Base-by-base conservation (phyloP, 2,329 filamentous ascomycete genomes). In the Eutypa lata region DNA sequence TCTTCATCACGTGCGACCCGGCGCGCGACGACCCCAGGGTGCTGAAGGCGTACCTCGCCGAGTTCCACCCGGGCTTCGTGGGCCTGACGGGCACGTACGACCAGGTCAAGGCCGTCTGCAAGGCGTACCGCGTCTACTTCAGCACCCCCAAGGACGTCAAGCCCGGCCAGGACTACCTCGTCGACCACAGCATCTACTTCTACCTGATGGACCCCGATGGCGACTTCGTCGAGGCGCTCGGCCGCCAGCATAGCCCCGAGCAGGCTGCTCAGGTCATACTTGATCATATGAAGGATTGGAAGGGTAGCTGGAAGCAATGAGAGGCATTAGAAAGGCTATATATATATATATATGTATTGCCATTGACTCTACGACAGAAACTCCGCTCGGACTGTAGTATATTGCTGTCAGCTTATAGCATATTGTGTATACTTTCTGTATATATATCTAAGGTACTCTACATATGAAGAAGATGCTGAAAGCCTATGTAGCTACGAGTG, bases 171-270 rank as follows among this genome's bases (percentile, higher is more conserved):
- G 94, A 99, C 72, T 99, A 99, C 70, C 73, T 99, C 63, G 94
- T 99, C 13, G 94, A 99, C 71, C 94, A 99, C 76, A 97, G 91
- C 72, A 99, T 99, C 63, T 99, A 99, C 79, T 99, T 99, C 67
- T 99, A 99, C 72, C 76, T 99, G 61, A 99, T 99, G 94, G 94
- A 97, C 70, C 94, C 94, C 0, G 92, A 97, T 63, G 93, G 93
- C 19, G 92, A 99, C 71, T 99, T 99, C 71, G 93, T 99, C 26
- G 95, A 99, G 76, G 95, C 92, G 13, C 86, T 99, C 66, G 94
- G 94, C 18, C 81, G 94, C 57, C 94, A 99, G 74, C 92, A 97
- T 73, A 96, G 90, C 42, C 90, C 93, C 1, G 87, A 94, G 57
- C 83, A 90, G 65, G 94, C 87, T 1, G 89, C 92, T 7, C 86